Percentiles rank a stretch among this genome's conserved stretches.
Evolutionary conservation across 139 green algal species (phyloP).

Genomic region (Deuterostichococcus epilithicus): DNA sequence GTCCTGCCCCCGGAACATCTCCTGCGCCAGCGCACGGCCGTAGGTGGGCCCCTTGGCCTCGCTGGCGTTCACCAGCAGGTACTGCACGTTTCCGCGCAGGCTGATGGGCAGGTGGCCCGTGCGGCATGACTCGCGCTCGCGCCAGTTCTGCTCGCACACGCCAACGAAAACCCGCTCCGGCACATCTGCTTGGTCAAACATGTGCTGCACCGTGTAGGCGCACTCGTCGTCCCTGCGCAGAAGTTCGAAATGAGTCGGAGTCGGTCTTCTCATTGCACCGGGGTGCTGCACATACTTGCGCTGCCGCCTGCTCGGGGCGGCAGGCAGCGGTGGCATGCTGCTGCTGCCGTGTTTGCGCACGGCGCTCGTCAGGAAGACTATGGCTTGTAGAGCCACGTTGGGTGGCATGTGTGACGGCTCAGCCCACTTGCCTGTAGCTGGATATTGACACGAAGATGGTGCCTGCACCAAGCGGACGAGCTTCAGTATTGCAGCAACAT

Average conservation of each 20-base stretch:
- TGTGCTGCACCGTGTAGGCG: neutral
- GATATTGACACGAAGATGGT: neutral
- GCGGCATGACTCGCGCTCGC: neutral
- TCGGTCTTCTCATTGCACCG: no score
- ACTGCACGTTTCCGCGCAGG: neutral
- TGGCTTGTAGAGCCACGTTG: no score
- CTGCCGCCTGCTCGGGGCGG: no score
- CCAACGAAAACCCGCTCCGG: neutral
- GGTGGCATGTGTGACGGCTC: neutral
- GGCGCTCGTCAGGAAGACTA: no score
- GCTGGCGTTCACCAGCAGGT: neutral
- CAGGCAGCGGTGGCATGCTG: no score
- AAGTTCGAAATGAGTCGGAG: no score
- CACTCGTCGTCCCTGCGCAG: neutral
- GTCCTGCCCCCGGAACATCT: slow-evolving; percentile 10
- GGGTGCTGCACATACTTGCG: no score
- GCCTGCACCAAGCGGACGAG: neutral
- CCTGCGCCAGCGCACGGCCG: slow-evolving; percentile 8
- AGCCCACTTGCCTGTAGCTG: neutral
- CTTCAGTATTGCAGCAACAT: no score
- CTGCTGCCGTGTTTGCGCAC: no score
- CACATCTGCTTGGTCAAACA: neutral
- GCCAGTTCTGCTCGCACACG: neutral
- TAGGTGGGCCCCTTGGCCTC: slow-evolving; percentile 14
- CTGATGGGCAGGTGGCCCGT: neutral